Evolutionary conservation across 2,329 filamentous ascomycete genomes (phyloP).

Genomic region (Aureobasidium melanogenum): DNA sequence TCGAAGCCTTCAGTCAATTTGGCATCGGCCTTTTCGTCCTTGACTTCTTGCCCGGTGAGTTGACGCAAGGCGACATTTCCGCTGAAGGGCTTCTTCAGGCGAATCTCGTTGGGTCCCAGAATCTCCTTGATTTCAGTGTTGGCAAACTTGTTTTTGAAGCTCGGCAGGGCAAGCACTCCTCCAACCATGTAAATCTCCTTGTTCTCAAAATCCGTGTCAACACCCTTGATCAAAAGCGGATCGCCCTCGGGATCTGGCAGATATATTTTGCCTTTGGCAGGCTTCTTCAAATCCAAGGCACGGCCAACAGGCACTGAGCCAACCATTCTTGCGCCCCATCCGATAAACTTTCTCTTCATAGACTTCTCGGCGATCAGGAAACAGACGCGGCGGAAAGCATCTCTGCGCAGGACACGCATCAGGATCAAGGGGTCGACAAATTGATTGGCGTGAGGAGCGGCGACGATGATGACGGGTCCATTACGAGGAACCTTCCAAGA

Average conservation of each 20-base stretch:
- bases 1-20: slow-evolving; percentile 50
- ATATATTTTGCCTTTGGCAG: slow-evolving; percentile 71
- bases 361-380: slow-evolving; percentile 94
- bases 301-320: slow-evolving; percentile 89
- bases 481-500: slow-evolving; percentile 88
- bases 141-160: slow-evolving; percentile 68
- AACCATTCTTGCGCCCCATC: slow-evolving; percentile 72
- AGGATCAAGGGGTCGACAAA: slow-evolving; percentile 94
- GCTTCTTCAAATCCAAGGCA: slow-evolving; percentile 79
- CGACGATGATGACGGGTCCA: slow-evolving; percentile 89
- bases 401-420: slow-evolving; percentile 79
- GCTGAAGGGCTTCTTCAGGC: slow-evolving; percentile 81
- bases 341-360: slow-evolving; percentile 82
- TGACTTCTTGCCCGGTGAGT: slow-evolving; percentile 72
- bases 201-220: slow-evolving; percentile 71
- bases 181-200: slow-evolving; percentile 61
- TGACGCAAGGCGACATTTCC: slow-evolving; percentile 66
- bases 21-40: slow-evolving; percentile 45
- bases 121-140: slow-evolving; percentile 81
- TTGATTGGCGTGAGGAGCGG: slow-evolving; percentile 94
- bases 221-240: slow-evolving; percentile 68
- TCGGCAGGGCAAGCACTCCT: slow-evolving; percentile 79
- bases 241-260: slow-evolving; percentile 81
- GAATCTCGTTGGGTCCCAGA: slow-evolving; percentile 66
- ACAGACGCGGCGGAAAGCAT: slow-evolving; percentile 80